Evolutionary conservation across 2,329 filamentous ascomycete species (phyloP), one percentile per base, ranked within the genome.

Genomic region (Coleophoma cylindrospora): DNA sequence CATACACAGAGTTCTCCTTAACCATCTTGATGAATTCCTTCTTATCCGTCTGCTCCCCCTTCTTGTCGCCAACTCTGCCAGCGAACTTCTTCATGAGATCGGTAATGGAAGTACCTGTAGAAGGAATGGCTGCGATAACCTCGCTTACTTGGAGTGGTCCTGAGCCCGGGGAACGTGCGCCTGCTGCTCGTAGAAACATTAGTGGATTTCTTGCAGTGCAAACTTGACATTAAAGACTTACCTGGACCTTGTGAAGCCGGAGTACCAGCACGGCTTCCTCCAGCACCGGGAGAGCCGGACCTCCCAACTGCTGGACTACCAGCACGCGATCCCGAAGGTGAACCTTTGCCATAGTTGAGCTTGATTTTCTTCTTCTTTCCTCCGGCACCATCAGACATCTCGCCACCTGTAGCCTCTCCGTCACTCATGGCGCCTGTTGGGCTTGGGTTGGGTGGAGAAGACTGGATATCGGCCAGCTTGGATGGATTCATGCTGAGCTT

Each of bases 331-430:
- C 74, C 80, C 8, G 70, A 70, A 5, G 83, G 81, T 6, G 60
- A 60, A 14, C 66, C 70, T 45, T 69, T 71, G 17, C 74, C 70
- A 47, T 73, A 68, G 50, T 69, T 67, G 47, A 82, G 66, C 64
- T 79, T 81, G 58, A 81, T 65, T 62, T 77, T 80, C 66, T 76
- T 79, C 66, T 78, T 79, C 65, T 77, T 81, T 65, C 75, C 77
- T 47, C 72, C 65, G 11, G 70, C 72, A 4, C 75, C 76, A 55
- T 85, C 82, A 1, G 81, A 84, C 71, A 81, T 84, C 60, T 86
- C 83, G 34, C 82, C 83, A 36, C 76, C 84, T 2, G 85, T 89
- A 37, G 75, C 84, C 64, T 90, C 87, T 19, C 83, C 86, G 56
- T 91, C 87, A 57, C 86, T 89, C 48, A 80, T 80, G 43, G 83